phyloP scores from a whole-genome alignment of 768 basidiomycete genomes.

The Boletus huronensis region DNA sequence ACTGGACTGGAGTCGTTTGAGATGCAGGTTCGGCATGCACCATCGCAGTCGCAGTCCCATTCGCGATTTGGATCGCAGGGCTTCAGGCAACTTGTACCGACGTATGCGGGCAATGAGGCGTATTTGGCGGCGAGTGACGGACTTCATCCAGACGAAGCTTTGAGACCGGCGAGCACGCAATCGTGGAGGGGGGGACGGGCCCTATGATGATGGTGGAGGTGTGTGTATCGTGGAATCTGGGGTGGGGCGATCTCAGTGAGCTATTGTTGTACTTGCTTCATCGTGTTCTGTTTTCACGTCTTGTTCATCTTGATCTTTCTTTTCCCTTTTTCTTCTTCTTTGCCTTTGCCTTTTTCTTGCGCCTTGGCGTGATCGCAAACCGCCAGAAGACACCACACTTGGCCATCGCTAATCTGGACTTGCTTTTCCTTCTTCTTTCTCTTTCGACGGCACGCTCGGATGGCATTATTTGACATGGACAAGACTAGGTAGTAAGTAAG shows the following conservation, averaged over 20 bases:
- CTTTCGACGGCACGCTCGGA: not conserved
- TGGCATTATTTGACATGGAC: slow-evolving; percentile 1
- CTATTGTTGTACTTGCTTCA: slow-evolving; percentile 26
- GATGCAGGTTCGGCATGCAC: slow-evolving; percentile 36
- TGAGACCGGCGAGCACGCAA: slow-evolving; percentile 9
- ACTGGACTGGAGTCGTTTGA: slow-evolving; percentile 32
- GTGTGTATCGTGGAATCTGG: slow-evolving; percentile 21
- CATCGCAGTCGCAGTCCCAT: slow-evolving; percentile 3
- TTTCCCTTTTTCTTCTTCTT: not conserved
- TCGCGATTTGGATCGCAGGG: slow-evolving; percentile 5
- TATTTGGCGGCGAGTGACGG: not conserved
- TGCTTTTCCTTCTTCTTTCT: not conserved
- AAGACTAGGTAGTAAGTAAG: not conserved
- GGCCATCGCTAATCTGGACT: not conserved
- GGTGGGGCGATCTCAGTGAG: slow-evolving; percentile 9
- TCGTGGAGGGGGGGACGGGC: slow-evolving; percentile 23
- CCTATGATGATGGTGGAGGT: slow-evolving; percentile 6
- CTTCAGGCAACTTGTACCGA: not conserved
- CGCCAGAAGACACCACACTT: not conserved
- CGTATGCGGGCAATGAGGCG: not conserved
- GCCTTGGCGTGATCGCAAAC: not conserved
- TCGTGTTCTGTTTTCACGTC: not conserved
- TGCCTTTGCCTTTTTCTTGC: not conserved
- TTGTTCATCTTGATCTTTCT: not conserved
- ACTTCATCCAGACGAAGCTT: not conserved